phyloP scores from a whole-genome alignment of 352 stramenopile genomes.

The Globisporangium radiosum region DNA sequence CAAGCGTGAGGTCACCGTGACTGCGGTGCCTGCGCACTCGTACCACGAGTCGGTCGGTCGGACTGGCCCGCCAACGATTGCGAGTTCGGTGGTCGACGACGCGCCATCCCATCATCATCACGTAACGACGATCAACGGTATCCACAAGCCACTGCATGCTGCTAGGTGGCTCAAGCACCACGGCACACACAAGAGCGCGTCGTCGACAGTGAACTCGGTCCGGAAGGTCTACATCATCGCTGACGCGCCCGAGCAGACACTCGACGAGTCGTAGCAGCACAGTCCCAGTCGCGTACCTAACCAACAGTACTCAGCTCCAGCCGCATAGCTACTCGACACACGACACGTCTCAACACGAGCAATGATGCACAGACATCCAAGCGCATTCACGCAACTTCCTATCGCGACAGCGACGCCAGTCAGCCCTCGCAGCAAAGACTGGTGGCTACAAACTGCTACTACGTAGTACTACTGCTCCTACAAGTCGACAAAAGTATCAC shows the following conservation, averaged over 20 bases:
- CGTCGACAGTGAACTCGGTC: neutral
- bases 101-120: too few relatives aligned
- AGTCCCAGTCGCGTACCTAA: neutral
- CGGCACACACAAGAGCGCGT: neutral
- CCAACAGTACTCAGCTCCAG: neutral
- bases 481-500: too few relatives aligned
- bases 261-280: neutral
- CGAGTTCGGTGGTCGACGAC: too few relatives aligned
- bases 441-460: too few relatives aligned
- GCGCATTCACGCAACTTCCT: slow-evolving; percentile 14
- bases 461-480: too few relatives aligned
- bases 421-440: too few relatives aligned
- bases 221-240: slow-evolving; percentile 4
- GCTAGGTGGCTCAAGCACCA: too few relatives aligned
- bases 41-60: slow-evolving; percentile 3
- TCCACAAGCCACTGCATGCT: too few relatives aligned
- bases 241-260: slow-evolving; percentile 1
- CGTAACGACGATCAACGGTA: too few relatives aligned
- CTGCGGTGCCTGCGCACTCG: neutral
- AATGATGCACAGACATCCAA: slow-evolving; percentile 5
- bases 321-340: too few relatives aligned
- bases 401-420: neutral
- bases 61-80: too few relatives aligned
- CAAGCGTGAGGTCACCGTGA: neutral
- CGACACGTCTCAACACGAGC: neutral